Evolutionary conservation across 1,139 yeast species (phyloP).

Genomic region (Diutina pseudorugosa): DNA sequence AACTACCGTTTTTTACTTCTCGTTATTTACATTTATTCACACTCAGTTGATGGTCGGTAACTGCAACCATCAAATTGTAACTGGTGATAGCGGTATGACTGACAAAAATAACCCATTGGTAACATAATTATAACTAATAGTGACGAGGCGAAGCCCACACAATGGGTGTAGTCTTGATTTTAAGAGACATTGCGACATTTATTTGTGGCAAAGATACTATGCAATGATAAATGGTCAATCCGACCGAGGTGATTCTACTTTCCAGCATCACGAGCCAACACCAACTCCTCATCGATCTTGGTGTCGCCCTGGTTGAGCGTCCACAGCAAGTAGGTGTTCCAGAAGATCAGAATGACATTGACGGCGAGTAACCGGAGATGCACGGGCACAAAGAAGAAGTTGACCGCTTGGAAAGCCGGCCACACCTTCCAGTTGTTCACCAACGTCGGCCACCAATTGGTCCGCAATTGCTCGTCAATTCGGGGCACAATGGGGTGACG

Average conservation of each 20-base stretch:
- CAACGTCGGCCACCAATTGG: conserved; percentile 50
- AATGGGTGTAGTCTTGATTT: too few species aligned
- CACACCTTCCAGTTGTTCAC: conserved; percentile 72
- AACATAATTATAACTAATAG: too few species aligned
- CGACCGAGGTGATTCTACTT: too few species aligned
- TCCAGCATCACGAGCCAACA: background rate
- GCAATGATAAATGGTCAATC: background rate
- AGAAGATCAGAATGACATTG: conserved; percentile 60
- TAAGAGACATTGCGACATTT: background rate
- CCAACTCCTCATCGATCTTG: background rate
- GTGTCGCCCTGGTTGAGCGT: background rate
- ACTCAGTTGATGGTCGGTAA: too few species aligned
- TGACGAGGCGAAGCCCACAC: too few species aligned
- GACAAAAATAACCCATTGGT: too few species aligned
- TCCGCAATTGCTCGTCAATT: conserved; percentile 25
- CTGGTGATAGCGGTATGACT: too few species aligned
- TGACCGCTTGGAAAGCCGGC: conserved; percentile 71
- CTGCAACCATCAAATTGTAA: too few species aligned
- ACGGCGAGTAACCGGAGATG: conserved; percentile 57
- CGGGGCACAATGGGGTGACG: conserved; percentile 10
- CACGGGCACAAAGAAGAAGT: conserved; percentile 63
- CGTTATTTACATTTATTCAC: too few species aligned
- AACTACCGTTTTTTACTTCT: too few species aligned
- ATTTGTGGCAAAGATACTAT: background rate
- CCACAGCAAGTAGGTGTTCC: conserved; percentile 50